phyloP scores from a whole-genome alignment of 1,284 basidiomycete genomes.

The Laetiporus sulphureus region DNA sequence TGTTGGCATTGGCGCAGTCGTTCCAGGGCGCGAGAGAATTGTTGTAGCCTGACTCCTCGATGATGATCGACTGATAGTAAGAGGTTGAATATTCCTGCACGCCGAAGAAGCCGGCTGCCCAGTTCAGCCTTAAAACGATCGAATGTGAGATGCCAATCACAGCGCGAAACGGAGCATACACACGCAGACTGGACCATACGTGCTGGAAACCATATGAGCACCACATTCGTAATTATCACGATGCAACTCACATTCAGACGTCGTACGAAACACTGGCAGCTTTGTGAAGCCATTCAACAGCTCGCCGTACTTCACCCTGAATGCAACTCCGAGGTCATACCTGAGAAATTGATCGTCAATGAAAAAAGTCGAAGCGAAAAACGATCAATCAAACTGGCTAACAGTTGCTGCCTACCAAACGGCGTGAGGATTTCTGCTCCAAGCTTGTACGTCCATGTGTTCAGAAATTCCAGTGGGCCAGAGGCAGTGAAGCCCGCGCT shows the following conservation, averaged over 20 bases:
- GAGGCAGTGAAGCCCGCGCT: conserved; percentile 31
- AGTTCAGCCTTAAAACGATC: conserved; percentile 36
- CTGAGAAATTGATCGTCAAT: conserved; percentile 21
- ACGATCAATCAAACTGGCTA: too few species aligned
- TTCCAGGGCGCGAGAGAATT: conserved; percentile 51
- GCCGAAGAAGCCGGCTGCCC: conserved; percentile 58
- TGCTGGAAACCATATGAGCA: conserved; percentile 15
- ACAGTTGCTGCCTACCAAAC: conserved; percentile 49
- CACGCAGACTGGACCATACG: conserved; percentile 52
- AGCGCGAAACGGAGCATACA: conserved; percentile 24
- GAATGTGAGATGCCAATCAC: background rate
- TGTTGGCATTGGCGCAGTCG: conserved; percentile 36
- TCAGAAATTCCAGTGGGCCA: conserved; percentile 46
- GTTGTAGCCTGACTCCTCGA: conserved; percentile 48
- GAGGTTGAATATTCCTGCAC: conserved; percentile 39
- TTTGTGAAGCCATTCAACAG: conserved; percentile 45
- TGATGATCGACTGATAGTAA: conserved; percentile 44
- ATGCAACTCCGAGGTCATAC: conserved; percentile 41
- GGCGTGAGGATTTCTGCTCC: conserved; percentile 54
- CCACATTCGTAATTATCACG: background rate
- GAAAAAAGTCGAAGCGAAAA: too few species aligned
- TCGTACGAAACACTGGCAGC: conserved; percentile 57
- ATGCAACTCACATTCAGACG: conserved; percentile 33
- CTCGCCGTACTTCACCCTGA: conserved; percentile 49
- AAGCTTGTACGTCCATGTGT: conserved; percentile 48